phyloP scores from a whole-genome alignment of 345 rosid species.

The Pistacia vera region DNA sequence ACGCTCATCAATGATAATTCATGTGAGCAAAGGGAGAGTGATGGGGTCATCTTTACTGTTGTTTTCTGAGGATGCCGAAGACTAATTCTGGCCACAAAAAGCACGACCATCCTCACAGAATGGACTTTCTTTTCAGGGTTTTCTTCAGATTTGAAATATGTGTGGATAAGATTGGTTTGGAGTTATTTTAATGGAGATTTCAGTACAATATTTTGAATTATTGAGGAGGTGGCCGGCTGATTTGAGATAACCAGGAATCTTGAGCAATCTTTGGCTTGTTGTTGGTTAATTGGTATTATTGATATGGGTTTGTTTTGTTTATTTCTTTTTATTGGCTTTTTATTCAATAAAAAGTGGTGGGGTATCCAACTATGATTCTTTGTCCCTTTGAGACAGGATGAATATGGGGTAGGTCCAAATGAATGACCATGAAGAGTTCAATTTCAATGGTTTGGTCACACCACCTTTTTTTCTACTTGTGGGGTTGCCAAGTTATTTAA shows the following conservation, averaged over 20 bases:
- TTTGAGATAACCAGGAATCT: constrained; percentile 16
- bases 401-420: background rate
- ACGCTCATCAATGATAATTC: constrained; percentile 48
- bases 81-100: constrained; percentile 33
- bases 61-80: background rate
- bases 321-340: background rate
- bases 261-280: background rate
- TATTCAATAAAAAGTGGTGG: background rate
- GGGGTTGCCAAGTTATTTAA: background rate
- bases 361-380: constrained; percentile 22
- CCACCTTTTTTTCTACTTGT: background rate
- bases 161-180: constrained; percentile 15
- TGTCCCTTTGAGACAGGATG: background rate
- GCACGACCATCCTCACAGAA: constrained; percentile 41
- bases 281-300: constrained; percentile 1
- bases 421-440: background rate
- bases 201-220: background rate
- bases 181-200: background rate
- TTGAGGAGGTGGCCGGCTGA: background rate
- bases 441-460: no score
- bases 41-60: constrained; percentile 8
- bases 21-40: constrained; percentile 25
- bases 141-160: constrained; percentile 9
- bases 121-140: background rate
- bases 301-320: background rate